These are phyloP conservation scores for Gigaspora rosea DNA, from an alignment of 192 early-diverging fungal species.

Conservation along the genomic window DNA sequence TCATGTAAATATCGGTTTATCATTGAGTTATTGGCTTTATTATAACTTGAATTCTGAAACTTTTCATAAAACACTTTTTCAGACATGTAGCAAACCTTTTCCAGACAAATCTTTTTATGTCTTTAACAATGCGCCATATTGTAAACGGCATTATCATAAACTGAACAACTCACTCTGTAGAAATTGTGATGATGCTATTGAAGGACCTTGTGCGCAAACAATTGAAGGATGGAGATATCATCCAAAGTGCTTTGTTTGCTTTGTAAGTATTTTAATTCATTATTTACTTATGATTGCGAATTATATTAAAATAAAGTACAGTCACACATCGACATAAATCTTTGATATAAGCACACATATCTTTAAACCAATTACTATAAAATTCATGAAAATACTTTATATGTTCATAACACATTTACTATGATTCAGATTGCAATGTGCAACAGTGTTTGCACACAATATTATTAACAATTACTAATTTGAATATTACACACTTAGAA, in stretches of 20 bases:
- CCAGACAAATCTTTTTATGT: slow-evolving; percentile 89
- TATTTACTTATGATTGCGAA: neutral
- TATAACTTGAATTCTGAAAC: neutral
- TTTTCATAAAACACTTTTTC: neutral
- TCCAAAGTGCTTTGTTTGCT: slow-evolving; percentile 82
- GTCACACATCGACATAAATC: too few relatives aligned
- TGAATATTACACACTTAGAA: slow-evolving; percentile 31
- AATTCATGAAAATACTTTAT: neutral
- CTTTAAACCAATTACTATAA: neutral
- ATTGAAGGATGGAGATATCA: slow-evolving; percentile 84
- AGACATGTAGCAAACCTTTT: slow-evolving; percentile 68
- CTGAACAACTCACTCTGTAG: slow-evolving; percentile 83
- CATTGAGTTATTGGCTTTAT: neutral
- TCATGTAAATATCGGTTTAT: slow-evolving; percentile 39
- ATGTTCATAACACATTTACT: neutral
- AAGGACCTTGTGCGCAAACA: slow-evolving; percentile 89
- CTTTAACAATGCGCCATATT: slow-evolving; percentile 81
- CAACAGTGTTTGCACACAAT: too few relatives aligned
- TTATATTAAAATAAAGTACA: neutral
- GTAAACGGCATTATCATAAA: slow-evolving; percentile 84
- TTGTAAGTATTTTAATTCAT: slow-evolving; percentile 35
- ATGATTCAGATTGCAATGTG: too few relatives aligned
- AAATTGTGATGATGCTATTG: slow-evolving; percentile 77
- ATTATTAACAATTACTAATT: neutral
- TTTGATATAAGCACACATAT: too few relatives aligned